A percentile compares a stretch with the other conserved stretches of the same genome.
Conservation (phyloP, 441 rosid species). For the Metrosideros polymorpha region DNA sequence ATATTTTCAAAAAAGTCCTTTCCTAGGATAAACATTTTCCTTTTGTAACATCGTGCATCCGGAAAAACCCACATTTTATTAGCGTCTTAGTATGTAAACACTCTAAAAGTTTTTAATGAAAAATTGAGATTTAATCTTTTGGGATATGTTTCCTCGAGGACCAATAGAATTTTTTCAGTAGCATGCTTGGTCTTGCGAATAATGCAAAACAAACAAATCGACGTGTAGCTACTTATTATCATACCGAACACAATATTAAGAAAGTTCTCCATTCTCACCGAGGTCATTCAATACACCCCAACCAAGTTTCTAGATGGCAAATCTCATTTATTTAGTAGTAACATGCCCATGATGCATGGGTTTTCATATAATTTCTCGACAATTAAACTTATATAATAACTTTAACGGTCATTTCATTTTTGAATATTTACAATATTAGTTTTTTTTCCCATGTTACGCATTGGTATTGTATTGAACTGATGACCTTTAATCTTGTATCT, state of each 20-base stretch:
- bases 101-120: too few relatives aligned
- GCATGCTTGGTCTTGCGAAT: neutral
- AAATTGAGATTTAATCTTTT: neutral
- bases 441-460: too few relatives aligned
- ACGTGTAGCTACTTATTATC: neutral
- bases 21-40: too few relatives aligned
- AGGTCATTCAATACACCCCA: neutral
- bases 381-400: too few relatives aligned
- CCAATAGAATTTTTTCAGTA: too few relatives aligned
- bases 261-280: neutral
- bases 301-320: neutral
- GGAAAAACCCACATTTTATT: too few relatives aligned
- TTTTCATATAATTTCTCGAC: too few relatives aligned
- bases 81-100: neutral
- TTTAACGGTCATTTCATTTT: too few relatives aligned
- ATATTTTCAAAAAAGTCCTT: too few relatives aligned
- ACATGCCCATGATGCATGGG: neutral
- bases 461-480: too few relatives aligned
- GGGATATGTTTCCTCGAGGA: neutral
- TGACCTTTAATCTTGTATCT: too few relatives aligned
- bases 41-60: neutral
- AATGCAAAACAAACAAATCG: neutral
- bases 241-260: neutral
- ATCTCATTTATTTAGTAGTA: neutral
- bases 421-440: too few relatives aligned